These are phyloP conservation scores for Lasiosphaeris hirsuta DNA, from an alignment of 495 filamentous ascomycete genomes.

Conservation along the genomic window DNA sequence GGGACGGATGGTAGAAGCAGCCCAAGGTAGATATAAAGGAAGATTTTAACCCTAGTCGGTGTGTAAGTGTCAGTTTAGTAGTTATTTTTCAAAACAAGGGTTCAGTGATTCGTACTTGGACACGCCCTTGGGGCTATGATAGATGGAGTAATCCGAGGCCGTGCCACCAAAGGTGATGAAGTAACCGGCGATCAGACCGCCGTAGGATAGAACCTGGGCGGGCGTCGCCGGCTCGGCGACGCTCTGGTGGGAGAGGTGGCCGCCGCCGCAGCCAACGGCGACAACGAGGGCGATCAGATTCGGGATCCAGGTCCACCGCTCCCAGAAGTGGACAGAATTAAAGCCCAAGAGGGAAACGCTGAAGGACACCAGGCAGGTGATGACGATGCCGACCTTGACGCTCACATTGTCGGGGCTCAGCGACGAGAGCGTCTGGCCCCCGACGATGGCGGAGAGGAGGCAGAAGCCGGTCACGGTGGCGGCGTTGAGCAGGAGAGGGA, in stretches of 20 bases:
- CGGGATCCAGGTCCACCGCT: constrained; percentile 56
- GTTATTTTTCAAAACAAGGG: background rate
- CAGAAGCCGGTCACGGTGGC: constrained; percentile 44
- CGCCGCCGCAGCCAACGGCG: constrained; percentile 47
- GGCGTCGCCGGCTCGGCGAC: constrained; percentile 23
- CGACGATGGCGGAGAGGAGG: constrained; percentile 39
- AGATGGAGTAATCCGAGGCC: constrained; percentile 41
- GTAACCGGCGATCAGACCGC: constrained; percentile 40
- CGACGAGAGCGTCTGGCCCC: constrained; percentile 43
- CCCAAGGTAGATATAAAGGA: constrained; percentile 41
- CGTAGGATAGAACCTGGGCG: constrained; percentile 30
- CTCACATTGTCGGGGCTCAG: constrained; percentile 45
- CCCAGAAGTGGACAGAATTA: constrained; percentile 49
- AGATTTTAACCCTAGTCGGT: constrained; percentile 29
- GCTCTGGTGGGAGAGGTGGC: constrained; percentile 38
- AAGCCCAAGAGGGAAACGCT: constrained; percentile 50
- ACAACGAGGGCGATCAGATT: constrained; percentile 49
- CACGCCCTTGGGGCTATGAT: constrained; percentile 35
- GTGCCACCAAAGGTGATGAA: constrained; percentile 44
- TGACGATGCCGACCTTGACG: constrained; percentile 49
- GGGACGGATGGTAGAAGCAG: constrained; percentile 46
- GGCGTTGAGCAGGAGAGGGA: constrained; percentile 40
- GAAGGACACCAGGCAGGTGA: constrained; percentile 47
- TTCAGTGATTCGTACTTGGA: constrained; percentile 30
- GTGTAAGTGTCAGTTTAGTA: background rate